Conservation (phyloP, 2,329 filamentous ascomycete genomes). For the Bipolaris cookei region DNA sequence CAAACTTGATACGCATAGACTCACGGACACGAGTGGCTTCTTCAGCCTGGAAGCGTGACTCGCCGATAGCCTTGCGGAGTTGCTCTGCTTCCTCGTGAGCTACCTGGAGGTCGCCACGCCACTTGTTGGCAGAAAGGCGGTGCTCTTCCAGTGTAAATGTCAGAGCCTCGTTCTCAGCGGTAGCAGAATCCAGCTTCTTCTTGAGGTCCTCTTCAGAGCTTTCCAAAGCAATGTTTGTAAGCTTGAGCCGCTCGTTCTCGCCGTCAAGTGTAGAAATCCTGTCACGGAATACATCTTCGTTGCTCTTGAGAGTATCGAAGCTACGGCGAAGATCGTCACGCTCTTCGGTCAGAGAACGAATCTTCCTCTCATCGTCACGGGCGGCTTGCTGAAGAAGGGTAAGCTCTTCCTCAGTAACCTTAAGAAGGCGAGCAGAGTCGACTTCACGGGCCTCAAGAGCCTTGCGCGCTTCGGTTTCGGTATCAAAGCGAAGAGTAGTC, state of each 20-base stretch:
- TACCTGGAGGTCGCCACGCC: constrained; percentile 64
- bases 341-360: constrained; percentile 53
- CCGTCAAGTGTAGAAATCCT: constrained; percentile 59
- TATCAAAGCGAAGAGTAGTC: constrained; percentile 43
- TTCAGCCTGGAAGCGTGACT: constrained; percentile 77
- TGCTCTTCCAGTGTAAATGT: constrained; percentile 70
- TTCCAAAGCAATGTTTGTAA: constrained; percentile 40
- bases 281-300: constrained; percentile 56
- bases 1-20: constrained; percentile 81
- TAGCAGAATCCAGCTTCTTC: constrained; percentile 60
- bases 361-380: constrained; percentile 52
- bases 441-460: constrained; percentile 53
- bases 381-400: constrained; percentile 52
- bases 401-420: constrained; percentile 58
- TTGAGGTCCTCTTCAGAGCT: constrained; percentile 55
- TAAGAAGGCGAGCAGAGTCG: constrained; percentile 53
- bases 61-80: constrained; percentile 74
- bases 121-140: constrained; percentile 64
- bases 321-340: constrained; percentile 49
- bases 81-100: constrained; percentile 64
- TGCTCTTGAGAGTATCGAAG: constrained; percentile 46
- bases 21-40: constrained; percentile 87
- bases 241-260: constrained; percentile 65
- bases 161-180: constrained; percentile 65
- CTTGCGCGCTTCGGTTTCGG: constrained; percentile 52